Conservation (phyloP, 192 early-diverging fungal genomes). For the Glomus cerebriforme region DNA sequence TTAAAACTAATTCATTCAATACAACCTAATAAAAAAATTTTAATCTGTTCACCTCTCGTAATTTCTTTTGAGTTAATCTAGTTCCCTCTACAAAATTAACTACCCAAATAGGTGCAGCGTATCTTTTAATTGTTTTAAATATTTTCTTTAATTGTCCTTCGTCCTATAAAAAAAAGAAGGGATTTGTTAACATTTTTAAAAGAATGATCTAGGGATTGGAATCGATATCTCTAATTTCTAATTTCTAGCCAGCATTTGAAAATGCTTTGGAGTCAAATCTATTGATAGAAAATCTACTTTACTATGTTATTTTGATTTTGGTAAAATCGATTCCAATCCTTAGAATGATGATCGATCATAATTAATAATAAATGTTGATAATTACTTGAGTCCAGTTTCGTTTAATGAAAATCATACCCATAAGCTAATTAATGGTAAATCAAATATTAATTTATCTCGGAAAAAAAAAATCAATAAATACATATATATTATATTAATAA, state of each 20-base stretch:
- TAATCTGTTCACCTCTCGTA: conserved; percentile 36
- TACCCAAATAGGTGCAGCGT: conserved; percentile 56
- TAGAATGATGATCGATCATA: background rate
- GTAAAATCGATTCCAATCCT: too few relatives aligned
- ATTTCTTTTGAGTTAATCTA: conserved; percentile 51
- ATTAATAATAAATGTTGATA: background rate
- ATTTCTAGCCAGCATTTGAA: too few relatives aligned
- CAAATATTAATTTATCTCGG: conserved; percentile 1
- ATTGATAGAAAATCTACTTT: too few relatives aligned
- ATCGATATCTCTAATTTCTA: too few relatives aligned
- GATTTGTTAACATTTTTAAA: background rate
- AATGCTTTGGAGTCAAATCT: too few relatives aligned
- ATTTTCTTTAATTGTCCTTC: conserved; percentile 52
- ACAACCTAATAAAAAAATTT: background rate
- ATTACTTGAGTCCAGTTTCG: conserved; percentile 52
- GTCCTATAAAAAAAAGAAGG: conserved; percentile 33
- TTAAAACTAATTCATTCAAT: conserved; percentile 43
- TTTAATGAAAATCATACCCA: conserved; percentile 59
- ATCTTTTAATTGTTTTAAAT: conserved; percentile 50
- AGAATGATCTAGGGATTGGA: too few relatives aligned
- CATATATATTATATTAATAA: conserved; percentile 1
- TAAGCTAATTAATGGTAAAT: conserved; percentile 36
- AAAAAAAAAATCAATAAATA: background rate
- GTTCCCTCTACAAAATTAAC: conserved; percentile 61
- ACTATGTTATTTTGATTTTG: too few relatives aligned